Evolutionary conservation across 1,139 yeast species (phyloP), one percentile per base, ranked within the genome.

Genomic region (Yamadazyma siamensis): DNA sequence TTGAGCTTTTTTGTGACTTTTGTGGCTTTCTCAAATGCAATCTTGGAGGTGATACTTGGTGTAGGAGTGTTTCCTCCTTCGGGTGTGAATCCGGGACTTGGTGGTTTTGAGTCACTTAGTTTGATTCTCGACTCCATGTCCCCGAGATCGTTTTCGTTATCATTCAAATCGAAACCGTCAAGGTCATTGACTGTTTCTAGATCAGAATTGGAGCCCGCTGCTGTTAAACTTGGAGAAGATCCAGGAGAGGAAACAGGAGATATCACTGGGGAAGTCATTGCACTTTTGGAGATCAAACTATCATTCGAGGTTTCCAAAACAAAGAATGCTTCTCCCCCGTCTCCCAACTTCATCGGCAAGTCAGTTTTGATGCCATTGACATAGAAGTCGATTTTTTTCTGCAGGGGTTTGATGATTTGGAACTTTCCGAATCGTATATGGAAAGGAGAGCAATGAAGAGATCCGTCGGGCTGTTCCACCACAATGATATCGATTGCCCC

Each of bases 401-500:
- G 96, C 23, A 94, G 85, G n/a, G 99, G 99, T 49, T 94, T 77
- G 41, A 91, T 66, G 44, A 91, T 71, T 48, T 89, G 94, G 56
- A 91, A 86, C 62, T 86, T 86, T 22, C 98, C 99, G 60, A 91
- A 94, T 36, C 99, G 67, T 25, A 91, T 85, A 58, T 91, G 99
- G 70, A 94, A 94, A 6, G 99, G 98, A 6, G 96, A 87, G 48
- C 97, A 89, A 36, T 86, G 83, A 31, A 88, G 61, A 18, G 86
- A 77, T 28, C 81, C 83, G 53, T 83, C 80, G 11, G 85, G 85
- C 50, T 86, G 94, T 58, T 91, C 96, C n/a, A 94, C 83, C 6
- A 89, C 98, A 27, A 91, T 87, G 38, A 94, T 88, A 58, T 91
- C 99, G 55, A 91, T 91, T 19, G 98, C 98, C 4, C 99, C 99